Base-by-base conservation (phyloP, 345 rosid genomes). In the Arabis hirsuta region DNA sequence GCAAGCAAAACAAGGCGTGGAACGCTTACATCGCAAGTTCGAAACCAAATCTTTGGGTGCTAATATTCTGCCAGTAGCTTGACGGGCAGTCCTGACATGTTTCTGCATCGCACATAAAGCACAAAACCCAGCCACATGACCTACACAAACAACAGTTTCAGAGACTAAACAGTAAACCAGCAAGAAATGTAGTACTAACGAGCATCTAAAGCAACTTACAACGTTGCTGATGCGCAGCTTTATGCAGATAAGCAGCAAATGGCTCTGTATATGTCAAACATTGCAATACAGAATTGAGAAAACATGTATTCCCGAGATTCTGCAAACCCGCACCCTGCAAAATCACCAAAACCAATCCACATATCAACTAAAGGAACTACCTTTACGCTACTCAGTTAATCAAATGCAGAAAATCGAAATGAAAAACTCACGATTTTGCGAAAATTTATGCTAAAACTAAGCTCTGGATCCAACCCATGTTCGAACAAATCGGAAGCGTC, bases 251-350 rank as follows among this genome's bases (percentile, higher is more conserved):
- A 63, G 97, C 98, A 81, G 88, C 99, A 44, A 95, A 82, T 5
- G 99, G 99, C 82, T 88, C 98, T 0, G 99, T 95, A 77, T 91
- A 90, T 19, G 99, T 95, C 73, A 95, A 82, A 77, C 99, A 95
- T 67, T 95, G 98, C 77, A 95, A 71, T 6, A 95, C 99, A 4
- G 98, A 95, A 71, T 95, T 95, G 12, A 95, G 94, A 77, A 90
- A 95, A 81, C 99, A 95, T 69, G 99, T 95, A 72, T 95, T 95
- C 75, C 99, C 99, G 34, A 95, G 89, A 83, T 95, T 95, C 78
- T 81, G 81, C 77, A 91, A 83, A 72, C 99, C 98, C 50, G 98
- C 99, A 71, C 99, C 99, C 99, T 91, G 84, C 55, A 36, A 80
- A 54, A 74, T 51, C 29, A 73, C 54, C 11, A 29, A 27, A n/a